Base-by-base conservation (phyloP, 1,284 basidiomycete genomes). In the Microbotryum violaceum region DNA sequence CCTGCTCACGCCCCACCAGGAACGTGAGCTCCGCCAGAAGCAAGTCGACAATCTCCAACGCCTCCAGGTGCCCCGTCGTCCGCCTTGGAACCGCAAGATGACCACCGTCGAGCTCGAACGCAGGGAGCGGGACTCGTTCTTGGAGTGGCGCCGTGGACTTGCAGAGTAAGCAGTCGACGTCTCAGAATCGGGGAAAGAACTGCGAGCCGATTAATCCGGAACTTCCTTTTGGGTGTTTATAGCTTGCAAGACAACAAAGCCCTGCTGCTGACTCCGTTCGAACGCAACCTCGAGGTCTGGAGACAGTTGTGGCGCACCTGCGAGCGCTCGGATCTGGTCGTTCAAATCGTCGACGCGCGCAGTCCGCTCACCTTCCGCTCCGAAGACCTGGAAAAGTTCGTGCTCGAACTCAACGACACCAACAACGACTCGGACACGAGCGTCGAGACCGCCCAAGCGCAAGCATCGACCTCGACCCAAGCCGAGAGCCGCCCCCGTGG, bases 251-350 rank as follows among this genome's bases (percentile, higher is more conserved):
- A 91, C 65, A 79, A 82, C 63, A 85, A 70, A 65, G 82, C 83
- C 46, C 83, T 97, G 44, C 81, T 97, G 12, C 78, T 97, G 10
- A 97, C 92, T 0, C 93, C 92, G 0, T 97, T 96, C 71, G 92
- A 97, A 74, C 87, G 93, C 57, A 97, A 97, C 74, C 79, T 97
- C 27, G 91, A 96, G 79, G 90, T 97, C 14, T 97, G 93, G 93
- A 81, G 93, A 54, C 92, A 97, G 73, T 81, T 97, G 4, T 97
- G 92, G 92, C 82, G 92, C 64, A 93, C 97, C 1, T 76, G 96
- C 21, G 92, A 97, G 76, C 84, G 93, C 49, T 94, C 91, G 6
- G 91, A 96, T 71, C 82, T 97, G 14, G 78, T 97, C 48, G 90
- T 97, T 0, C 92, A 97, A 76, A 97, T 97, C 63, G 91, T 97